Percentiles rank a stretch among this genome's conserved stretches.
Conservation (phyloP, 768 basidiomycete species). For the Hygrophoropsis aurantiaca region DNA sequence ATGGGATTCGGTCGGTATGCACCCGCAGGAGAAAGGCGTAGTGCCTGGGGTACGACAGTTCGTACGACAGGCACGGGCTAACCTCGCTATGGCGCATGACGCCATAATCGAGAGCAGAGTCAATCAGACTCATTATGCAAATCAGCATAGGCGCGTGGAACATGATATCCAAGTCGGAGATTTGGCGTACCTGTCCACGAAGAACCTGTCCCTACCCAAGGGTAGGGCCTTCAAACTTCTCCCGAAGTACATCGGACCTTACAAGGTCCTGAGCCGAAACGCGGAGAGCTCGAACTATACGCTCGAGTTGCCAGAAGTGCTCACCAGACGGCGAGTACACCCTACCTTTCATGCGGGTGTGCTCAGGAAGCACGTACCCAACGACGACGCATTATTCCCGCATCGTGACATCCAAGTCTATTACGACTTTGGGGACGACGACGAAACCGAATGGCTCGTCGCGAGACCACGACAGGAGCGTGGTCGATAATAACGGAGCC, state of each 20-base stretch:
- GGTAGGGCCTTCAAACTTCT: conserved; percentile 27
- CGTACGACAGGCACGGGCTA: conserved; percentile 16
- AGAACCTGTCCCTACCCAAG: conserved; percentile 30
- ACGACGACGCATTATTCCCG: conserved; percentile 28
- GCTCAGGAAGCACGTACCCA: conserved; percentile 21
- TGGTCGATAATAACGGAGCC: too few species aligned
- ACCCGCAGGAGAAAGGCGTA: conserved; percentile 12
- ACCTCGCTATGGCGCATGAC: conserved; percentile 31
- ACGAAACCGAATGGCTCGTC: too few species aligned
- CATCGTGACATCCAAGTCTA: too few species aligned
- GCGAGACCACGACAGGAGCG: too few species aligned
- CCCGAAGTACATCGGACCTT: conserved; percentile 37
- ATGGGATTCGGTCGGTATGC: conserved; percentile 36
- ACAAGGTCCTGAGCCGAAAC: conserved; percentile 23
- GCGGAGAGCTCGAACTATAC: neutral
- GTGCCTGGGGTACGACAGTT: conserved; percentile 26
- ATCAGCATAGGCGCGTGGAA: conserved; percentile 20
- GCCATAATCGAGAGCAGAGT: conserved; percentile 26
- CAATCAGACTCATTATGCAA: conserved; percentile 33
- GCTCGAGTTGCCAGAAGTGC: neutral
- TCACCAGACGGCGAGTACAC: conserved; percentile 20
- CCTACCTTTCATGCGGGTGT: conserved; percentile 32
- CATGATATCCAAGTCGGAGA: conserved; percentile 22
- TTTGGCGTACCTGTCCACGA: conserved; percentile 24
- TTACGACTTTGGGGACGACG: too few species aligned